phyloP scores from a whole-genome alignment of 2,329 filamentous ascomycete genomes.

The Zasmidium cellare region DNA sequence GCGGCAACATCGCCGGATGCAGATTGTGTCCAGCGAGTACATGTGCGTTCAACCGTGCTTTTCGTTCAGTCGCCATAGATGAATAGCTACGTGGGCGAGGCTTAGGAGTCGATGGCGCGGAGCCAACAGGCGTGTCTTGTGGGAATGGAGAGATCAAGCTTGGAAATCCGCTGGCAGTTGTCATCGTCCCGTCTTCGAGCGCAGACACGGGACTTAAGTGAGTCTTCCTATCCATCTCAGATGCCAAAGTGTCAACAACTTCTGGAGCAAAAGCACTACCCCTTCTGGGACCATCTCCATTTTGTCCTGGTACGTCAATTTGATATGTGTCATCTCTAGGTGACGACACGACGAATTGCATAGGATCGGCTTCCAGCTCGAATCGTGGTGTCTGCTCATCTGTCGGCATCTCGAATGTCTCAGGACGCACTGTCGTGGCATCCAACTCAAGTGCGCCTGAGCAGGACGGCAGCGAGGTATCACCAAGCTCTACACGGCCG shows the following conservation, averaged over 20 bases:
- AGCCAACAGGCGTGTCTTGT: background rate
- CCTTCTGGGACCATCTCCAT: slow-evolving; percentile 32
- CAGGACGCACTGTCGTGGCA: slow-evolving; percentile 22
- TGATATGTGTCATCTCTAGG: slow-evolving; percentile 34
- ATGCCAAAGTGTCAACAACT: slow-evolving; percentile 34
- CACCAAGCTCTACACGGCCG: slow-evolving; percentile 29
- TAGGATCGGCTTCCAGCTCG: slow-evolving; percentile 39
- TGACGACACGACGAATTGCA: slow-evolving; percentile 35
- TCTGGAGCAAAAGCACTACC: slow-evolving; percentile 50
- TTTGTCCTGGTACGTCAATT: slow-evolving; percentile 2
- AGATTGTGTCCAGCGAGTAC: slow-evolving; percentile 34
- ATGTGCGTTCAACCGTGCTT: slow-evolving; percentile 28
- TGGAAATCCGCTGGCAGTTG: slow-evolving; percentile 1
- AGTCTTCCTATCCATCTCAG: slow-evolving; percentile 15
- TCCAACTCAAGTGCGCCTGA: slow-evolving; percentile 31
- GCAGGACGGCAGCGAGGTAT: slow-evolving; percentile 26
- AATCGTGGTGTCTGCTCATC: slow-evolving; percentile 30
- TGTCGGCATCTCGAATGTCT: slow-evolving; percentile 27
- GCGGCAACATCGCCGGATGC: slow-evolving; percentile 57
- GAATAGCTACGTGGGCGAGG: slow-evolving; percentile 31
- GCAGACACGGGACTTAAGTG: slow-evolving; percentile 24
- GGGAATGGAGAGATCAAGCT: slow-evolving; percentile 6
- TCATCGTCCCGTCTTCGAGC: slow-evolving; percentile 16
- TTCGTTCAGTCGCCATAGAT: slow-evolving; percentile 30
- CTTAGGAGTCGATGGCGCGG: slow-evolving; percentile 11